A percentile compares a stretch with the other conserved stretches of the same genome.
Evolutionary conservation across 768 basidiomycete species (phyloP).

Genomic region (Lactarius psammicola): DNA sequence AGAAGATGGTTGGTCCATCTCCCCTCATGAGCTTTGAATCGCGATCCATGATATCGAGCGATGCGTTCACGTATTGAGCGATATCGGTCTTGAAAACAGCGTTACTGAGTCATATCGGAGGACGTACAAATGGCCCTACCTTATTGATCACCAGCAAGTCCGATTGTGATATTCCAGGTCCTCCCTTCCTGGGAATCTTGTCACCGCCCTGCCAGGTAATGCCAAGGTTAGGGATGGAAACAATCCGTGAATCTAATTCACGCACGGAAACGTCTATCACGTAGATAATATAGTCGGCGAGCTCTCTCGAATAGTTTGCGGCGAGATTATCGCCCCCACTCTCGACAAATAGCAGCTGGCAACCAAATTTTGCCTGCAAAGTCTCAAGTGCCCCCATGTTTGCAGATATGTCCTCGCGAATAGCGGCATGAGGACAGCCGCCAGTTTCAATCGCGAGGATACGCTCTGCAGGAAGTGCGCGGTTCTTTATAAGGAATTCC

Average conservation of each 20-base stretch:
- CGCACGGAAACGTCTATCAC: constrained; percentile 82
- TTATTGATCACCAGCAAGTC: constrained; percentile 96
- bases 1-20: constrained; percentile 89
- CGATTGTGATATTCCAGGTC: constrained; percentile 95
- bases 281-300: constrained; percentile 97
- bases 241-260: constrained; percentile 2
- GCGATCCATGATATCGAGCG: constrained; percentile 90
- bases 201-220: constrained; percentile 74
- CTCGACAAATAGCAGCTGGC: constrained; percentile 92
- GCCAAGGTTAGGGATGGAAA: not conserved
- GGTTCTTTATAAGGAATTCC: constrained; percentile 92
- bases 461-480: constrained; percentile 77
- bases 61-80: constrained; percentile 88
- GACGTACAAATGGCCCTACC: constrained; percentile 40
- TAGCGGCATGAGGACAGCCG: constrained; percentile 97
- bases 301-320: constrained; percentile 93
- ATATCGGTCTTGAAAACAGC: constrained; percentile 71
- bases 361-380: constrained; percentile 85
- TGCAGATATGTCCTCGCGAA: constrained; percentile 96
- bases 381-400: constrained; percentile 96
- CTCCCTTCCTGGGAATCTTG: constrained; percentile 97
- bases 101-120: not conserved
- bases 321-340: constrained; percentile 97
- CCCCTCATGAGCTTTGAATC: constrained; percentile 95
- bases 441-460: constrained; percentile 98